phyloP scores from a whole-genome alignment of 1,284 basidiomycete species.

The Phellopilus nigrolimitatus region DNA sequence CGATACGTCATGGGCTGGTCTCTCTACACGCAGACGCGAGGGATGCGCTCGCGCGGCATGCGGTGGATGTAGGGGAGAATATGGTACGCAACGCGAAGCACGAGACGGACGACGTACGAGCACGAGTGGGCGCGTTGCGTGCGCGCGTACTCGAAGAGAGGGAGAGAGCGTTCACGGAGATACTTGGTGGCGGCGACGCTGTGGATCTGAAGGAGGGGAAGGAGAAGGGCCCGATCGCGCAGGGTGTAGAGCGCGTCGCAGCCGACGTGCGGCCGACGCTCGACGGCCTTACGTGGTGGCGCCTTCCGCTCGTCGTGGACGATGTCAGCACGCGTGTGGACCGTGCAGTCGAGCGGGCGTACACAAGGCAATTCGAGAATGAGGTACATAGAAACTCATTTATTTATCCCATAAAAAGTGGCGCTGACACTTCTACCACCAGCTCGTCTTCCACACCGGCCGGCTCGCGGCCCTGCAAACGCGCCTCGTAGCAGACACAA shows the following conservation, averaged over 20 bases:
- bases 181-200: constrained; percentile 23
- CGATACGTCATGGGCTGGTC: constrained; percentile 26
- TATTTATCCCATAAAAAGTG: background rate
- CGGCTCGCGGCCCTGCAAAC: constrained; percentile 54
- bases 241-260: constrained; percentile 45
- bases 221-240: constrained; percentile 40
- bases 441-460: constrained; percentile 73
- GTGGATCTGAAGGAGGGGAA: constrained; percentile 27
- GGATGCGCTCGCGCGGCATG: background rate
- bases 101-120: constrained; percentile 29
- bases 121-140: constrained; percentile 30
- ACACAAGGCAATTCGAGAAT: constrained; percentile 49
- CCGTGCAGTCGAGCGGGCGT: constrained; percentile 47
- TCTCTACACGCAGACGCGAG: constrained; percentile 18
- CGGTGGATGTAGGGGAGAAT: constrained; percentile 1
- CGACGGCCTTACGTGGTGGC: constrained; percentile 61
- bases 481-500: constrained; percentile 40
- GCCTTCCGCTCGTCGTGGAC: constrained; percentile 62
- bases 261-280: constrained; percentile 50
- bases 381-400: constrained; percentile 43
- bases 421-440: constrained; percentile 24
- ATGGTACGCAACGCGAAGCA: background rate
- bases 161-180: constrained; percentile 10
- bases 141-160: constrained; percentile 30
- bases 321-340: constrained; percentile 60